Conservation (phyloP, 2,329 filamentous ascomycete species). For the Xenoacremonium recifei region DNA sequence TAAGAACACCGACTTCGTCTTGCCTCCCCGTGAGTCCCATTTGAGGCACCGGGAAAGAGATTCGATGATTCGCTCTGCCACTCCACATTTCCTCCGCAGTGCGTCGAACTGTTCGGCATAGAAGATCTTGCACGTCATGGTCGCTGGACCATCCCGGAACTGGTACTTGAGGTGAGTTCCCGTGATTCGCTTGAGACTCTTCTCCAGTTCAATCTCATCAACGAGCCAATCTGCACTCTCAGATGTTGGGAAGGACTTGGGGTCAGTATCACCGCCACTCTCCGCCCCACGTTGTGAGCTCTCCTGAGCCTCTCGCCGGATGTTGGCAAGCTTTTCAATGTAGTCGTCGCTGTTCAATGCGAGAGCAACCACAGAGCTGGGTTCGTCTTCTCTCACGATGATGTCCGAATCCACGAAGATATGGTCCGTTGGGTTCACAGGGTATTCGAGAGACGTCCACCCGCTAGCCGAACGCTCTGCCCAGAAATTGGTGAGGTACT, state of each 20-base stretch:
- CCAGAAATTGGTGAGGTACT: slow-evolving; percentile 97
- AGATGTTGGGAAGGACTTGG: slow-evolving; percentile 29
- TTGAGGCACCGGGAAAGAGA: slow-evolving; percentile 93
- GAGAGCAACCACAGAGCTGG: slow-evolving; percentile 92
- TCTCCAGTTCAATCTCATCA: slow-evolving; percentile 75
- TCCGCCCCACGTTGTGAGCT: slow-evolving; percentile 38
- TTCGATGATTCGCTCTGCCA: slow-evolving; percentile 91
- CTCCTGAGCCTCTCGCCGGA: slow-evolving; percentile 53
- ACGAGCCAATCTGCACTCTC: slow-evolving; percentile 40
- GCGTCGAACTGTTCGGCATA: slow-evolving; percentile 98
- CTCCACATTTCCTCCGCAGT: slow-evolving; percentile 85
- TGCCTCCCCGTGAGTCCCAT: slow-evolving; percentile 97
- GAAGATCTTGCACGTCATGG: slow-evolving; percentile 97
- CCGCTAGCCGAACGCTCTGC: slow-evolving; percentile 94
- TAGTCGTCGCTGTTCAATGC: slow-evolving; percentile 89
- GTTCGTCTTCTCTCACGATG: slow-evolving; percentile 95
- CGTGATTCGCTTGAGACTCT: slow-evolving; percentile 77
- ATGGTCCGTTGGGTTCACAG: slow-evolving; percentile 82
- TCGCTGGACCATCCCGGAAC: slow-evolving; percentile 89
- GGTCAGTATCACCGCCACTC: slow-evolving; percentile 25
- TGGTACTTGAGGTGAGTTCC: slow-evolving; percentile 96
- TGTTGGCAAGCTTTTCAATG: slow-evolving; percentile 70
- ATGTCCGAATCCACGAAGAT: slow-evolving; percentile 97
- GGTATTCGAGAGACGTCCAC: slow-evolving; percentile 91
- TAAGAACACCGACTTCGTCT: slow-evolving; percentile 95